Base-by-base conservation (phyloP, 176 grass and related monocot genomes). In the Poa pratensis region DNA sequence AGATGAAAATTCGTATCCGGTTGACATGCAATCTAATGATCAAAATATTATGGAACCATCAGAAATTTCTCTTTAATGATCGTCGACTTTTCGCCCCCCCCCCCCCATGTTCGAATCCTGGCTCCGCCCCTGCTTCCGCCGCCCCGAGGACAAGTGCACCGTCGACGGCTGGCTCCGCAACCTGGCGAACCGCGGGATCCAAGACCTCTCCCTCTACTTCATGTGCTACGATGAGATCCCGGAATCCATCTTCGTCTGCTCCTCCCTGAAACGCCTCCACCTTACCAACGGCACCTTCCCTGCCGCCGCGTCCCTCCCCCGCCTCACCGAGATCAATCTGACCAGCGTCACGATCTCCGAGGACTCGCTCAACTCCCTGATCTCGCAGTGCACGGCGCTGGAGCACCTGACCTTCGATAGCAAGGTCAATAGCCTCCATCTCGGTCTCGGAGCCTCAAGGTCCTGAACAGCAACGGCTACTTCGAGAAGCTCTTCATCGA, bases 161-260 rank as follows among this genome's bases (percentile, higher is more conserved):
- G n/a, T 26, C 37, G 42, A 24, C 27, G 19, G 7, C 28, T 76
- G 71, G 59, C 19, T 84, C 59, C 45, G 3, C 4, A 59, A 84
- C 1, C 72, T 84, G 28, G 27, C 28, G 0, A 48, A 13, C 58
- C 58, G 45, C 19, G 72, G 72, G 58, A 30, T 84, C 28, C 14
- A 76, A 30, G 27, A 84, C 2, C 71, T 84, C 72, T 76, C 14
- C 59, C 82, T 84, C 71, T 18, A 2, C 43, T 76, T 84, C 72
- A 24, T 0, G 1, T 9, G 7, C 20, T 20, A 27, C 7, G n/a
- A 9, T 4, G 2, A 74, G 58, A 84, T 84, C 58, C 71, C 72
- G 8, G 19, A 30, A 14, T 84, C 82, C 1, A 3, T 76, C 59
- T 76, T 84, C 26, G 19, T 58, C 28, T 84, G 82, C 59, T 22